Conservation (phyloP, 257 asterid species). For the Dorcoceras hygrometricum region DNA sequence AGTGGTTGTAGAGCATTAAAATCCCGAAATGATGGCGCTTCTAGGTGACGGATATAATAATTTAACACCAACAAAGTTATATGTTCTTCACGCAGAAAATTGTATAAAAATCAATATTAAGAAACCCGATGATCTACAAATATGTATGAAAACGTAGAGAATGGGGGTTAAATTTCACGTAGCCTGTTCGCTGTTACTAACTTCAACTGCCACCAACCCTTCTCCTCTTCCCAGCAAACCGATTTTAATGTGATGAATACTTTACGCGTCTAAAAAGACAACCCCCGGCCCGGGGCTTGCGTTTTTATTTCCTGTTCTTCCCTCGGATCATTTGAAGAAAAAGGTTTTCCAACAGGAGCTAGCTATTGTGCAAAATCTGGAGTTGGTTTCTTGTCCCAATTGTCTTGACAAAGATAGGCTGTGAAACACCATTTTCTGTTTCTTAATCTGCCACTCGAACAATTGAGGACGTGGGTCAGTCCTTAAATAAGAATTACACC, state of each 20-base stretch:
- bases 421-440: neutral
- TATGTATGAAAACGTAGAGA: too few species aligned
- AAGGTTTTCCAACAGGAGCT: neutral
- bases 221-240: neutral
- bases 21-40: neutral
- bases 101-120: neutral
- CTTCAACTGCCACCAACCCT: neutral
- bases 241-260: constrained; percentile 26
- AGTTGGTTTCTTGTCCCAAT: neutral
- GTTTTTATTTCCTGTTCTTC: neutral
- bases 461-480: neutral
- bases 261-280: neutral
- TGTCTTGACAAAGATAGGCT: neutral
- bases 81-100: neutral
- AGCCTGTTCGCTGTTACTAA: neutral
- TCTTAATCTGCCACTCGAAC: neutral
- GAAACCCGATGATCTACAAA: too few species aligned
- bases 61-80: neutral
- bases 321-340: neutral
- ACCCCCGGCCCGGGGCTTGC: neutral
- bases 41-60: neutral
- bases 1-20: neutral
- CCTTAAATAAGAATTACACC: neutral
- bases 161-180: neutral
- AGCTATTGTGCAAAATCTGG: neutral